phyloP scores from a whole-genome alignment of 352 stramenopile species.

The Phytopythium vexans region DNA sequence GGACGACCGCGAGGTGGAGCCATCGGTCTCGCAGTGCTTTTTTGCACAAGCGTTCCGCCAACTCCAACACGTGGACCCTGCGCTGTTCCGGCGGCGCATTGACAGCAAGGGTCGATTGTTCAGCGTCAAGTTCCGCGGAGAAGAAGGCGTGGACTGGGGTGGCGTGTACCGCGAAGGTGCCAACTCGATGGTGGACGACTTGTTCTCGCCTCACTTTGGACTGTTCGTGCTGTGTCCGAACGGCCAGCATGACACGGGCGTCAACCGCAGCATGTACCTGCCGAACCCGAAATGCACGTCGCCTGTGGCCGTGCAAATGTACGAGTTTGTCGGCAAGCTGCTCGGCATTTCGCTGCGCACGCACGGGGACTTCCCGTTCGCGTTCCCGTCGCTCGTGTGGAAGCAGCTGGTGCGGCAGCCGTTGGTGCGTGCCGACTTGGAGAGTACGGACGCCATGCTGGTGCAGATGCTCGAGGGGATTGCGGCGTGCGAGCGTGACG shows the following conservation, averaged over 20 bases:
- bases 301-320: constrained; percentile 90
- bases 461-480: constrained; percentile 89
- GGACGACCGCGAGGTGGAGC: constrained; percentile 84
- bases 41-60: constrained; percentile 94
- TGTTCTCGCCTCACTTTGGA: constrained; percentile 83
- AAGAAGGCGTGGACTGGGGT: constrained; percentile 88
- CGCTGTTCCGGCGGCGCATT: constrained; percentile 84
- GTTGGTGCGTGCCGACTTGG: constrained; percentile 78
- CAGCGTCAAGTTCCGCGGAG: constrained; percentile 87
- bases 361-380: constrained; percentile 90
- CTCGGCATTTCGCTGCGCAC: constrained; percentile 93
- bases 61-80: constrained; percentile 81
- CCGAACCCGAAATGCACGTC: constrained; percentile 88
- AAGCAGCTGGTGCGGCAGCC: constrained; percentile 87
- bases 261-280: constrained; percentile 85
- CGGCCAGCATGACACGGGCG: constrained; percentile 82
- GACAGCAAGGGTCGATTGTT: constrained; percentile 87
- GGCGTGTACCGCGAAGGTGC: constrained; percentile 87
- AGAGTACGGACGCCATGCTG: constrained; percentile 88
- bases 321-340: constrained; percentile 92
- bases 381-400: constrained; percentile 92
- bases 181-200: constrained; percentile 88
- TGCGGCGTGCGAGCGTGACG: constrained; percentile 74
- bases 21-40: constrained; percentile 89
- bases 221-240: constrained; percentile 87